Conservation (phyloP, 208 protist species). For the Leishmania braziliensis region DNA sequence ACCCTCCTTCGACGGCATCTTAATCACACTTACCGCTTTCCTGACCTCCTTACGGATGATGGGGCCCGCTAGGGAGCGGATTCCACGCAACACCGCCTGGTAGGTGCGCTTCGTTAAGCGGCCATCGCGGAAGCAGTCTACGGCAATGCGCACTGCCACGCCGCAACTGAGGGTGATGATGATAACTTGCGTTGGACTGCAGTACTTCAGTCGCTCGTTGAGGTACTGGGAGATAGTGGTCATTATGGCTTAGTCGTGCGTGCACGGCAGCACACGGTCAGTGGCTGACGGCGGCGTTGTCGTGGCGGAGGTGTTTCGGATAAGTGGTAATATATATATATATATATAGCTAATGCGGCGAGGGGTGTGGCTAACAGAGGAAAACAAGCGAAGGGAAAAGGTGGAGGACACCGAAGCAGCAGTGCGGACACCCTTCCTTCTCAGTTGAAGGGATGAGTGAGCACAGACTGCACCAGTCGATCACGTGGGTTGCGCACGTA, state of each 20-base stretch:
- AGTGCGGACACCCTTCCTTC: not conserved
- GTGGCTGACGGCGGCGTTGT: not conserved
- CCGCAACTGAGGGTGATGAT: slow-evolving; percentile 49
- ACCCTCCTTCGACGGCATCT: slow-evolving; percentile 68
- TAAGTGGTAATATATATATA: not conserved
- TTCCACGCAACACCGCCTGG: slow-evolving; percentile 50
- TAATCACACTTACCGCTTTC: slow-evolving; percentile 40
- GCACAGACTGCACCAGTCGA: not conserved
- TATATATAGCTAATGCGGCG: not conserved
- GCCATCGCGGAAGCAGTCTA: slow-evolving; percentile 53
- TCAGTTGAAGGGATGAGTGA: not conserved
- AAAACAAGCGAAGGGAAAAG: slow-evolving; percentile 10
- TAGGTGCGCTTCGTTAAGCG: slow-evolving; percentile 57
- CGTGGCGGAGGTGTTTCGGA: not conserved
- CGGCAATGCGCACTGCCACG: slow-evolving; percentile 38
- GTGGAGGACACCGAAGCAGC: slow-evolving; percentile 3
- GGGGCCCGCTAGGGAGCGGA: slow-evolving; percentile 57
- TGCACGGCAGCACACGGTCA: not conserved
- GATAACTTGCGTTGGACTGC: slow-evolving; percentile 59
- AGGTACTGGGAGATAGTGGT: slow-evolving; percentile 58
- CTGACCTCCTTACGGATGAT: slow-evolving; percentile 61
- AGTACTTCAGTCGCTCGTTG: slow-evolving; percentile 56
- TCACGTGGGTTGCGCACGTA: not conserved
- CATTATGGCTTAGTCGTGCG: slow-evolving; percentile 16
- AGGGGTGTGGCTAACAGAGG: slow-evolving; percentile 19